phyloP scores from a whole-genome alignment of 805 yeast genomes.

The Middelhovenomyces tepae region DNA sequence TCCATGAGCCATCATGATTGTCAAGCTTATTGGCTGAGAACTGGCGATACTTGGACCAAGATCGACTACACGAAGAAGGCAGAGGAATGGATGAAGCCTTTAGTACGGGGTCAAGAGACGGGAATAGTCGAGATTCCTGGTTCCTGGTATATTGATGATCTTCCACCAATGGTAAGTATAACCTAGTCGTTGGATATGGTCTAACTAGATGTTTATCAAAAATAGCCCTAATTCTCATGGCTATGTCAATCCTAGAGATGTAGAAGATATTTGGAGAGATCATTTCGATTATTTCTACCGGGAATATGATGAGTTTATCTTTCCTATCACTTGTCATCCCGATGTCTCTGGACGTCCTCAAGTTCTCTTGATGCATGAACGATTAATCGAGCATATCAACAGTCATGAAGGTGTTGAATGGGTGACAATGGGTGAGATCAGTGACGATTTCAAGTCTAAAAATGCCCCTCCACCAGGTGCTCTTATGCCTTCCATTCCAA shows the following conservation, averaged over 20 bases:
- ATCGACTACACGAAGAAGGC: conserved; percentile 31
- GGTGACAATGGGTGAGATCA: conserved; percentile 32
- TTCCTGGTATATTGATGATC: conserved; percentile 32
- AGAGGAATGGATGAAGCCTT: conserved; percentile 32
- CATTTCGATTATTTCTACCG: conserved; percentile 33
- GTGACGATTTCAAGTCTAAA: conserved; percentile 26
- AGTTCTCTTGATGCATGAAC: conserved; percentile 30
- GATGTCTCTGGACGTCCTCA: conserved; percentile 34
- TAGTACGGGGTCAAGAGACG: conserved; percentile 26
- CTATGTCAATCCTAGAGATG: conserved; percentile 30
- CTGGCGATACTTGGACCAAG: conserved; percentile 32
- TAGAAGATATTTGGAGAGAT: conserved; percentile 33
- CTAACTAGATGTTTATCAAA: conserved; percentile 32
- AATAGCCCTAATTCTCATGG: conserved; percentile 28
- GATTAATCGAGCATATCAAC: conserved; percentile 30
- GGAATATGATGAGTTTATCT: conserved; percentile 31
- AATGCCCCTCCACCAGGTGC: conserved; percentile 26
- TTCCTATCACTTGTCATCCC: conserved; percentile 33
- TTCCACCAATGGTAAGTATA: conserved; percentile 34
- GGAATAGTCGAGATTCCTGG: conserved; percentile 33
- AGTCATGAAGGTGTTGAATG: conserved; percentile 33
- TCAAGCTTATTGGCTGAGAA: conserved; percentile 31
- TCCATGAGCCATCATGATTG: conserved; percentile 32
- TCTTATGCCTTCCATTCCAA: no score
- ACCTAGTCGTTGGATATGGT: conserved; percentile 5